Evolutionary conservation across 2,329 filamentous ascomycete species (phyloP).

Genomic region (Aureobasidium sp.): DNA sequence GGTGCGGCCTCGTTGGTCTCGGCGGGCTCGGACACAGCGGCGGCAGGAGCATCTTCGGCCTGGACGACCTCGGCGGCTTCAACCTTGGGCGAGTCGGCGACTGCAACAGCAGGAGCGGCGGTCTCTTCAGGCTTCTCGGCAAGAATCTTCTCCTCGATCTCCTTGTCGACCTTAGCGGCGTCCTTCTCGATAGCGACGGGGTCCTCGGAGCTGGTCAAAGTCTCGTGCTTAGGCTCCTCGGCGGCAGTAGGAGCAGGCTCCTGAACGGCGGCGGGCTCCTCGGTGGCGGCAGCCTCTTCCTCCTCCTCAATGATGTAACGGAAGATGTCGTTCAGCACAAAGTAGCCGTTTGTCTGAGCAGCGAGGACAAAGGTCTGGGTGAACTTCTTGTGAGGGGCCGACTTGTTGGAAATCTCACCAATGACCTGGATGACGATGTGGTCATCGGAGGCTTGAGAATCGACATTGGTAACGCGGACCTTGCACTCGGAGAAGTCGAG

Average conservation of each 20-base stretch:
- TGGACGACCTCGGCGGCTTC: conserved; percentile 27
- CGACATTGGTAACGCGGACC: conserved; percentile 95
- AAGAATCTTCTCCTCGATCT: conserved; percentile 59
- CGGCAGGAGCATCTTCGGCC: conserved; percentile 34
- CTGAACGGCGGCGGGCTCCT: conserved; percentile 31
- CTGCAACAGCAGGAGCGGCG: conserved; percentile 25
- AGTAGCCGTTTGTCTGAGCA: conserved; percentile 93
- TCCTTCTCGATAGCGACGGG: conserved; percentile 38
- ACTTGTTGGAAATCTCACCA: conserved; percentile 94
- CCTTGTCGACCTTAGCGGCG: conserved; percentile 56
- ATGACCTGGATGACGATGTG: conserved; percentile 98
- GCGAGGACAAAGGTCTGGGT: conserved; percentile 97
- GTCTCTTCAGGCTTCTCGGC: conserved; percentile 25
- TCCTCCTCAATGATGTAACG: conserved; percentile 81
- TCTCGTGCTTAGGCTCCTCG: conserved; percentile 26
- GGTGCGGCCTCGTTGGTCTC: conserved; percentile 26
- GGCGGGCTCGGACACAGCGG: conserved; percentile 22
- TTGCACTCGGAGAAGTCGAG: conserved; percentile 97
- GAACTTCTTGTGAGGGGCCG: conserved; percentile 86
- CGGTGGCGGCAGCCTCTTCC: conserved; percentile 55
- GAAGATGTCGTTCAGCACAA: conserved; percentile 97
- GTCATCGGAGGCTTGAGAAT: conserved; percentile 84
- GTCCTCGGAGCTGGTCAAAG: conserved; percentile 30
- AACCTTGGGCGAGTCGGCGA: conserved; percentile 33
- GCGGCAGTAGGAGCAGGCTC: conserved; percentile 35